Evolutionary conservation across 352 stramenopile species (phyloP), one percentile per base, ranked within the genome.

Genomic region (Pythium biforme): DNA sequence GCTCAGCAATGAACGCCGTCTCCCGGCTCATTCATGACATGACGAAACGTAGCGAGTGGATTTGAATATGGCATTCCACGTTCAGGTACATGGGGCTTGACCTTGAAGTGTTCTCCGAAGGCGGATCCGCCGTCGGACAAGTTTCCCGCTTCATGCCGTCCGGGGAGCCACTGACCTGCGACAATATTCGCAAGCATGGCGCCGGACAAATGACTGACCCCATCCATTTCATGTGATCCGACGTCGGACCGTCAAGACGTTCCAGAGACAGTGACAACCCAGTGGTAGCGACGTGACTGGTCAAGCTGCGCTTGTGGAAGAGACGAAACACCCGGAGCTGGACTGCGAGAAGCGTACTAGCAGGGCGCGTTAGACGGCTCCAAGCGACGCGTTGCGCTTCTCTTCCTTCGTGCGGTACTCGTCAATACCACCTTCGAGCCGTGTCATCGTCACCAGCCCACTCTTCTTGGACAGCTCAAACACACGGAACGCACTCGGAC

Each of bases 381-480:
- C 77, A 0, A 84, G 69, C 4, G 75, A 87, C 6, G 73, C 77
- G 55, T 73, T 79, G 14, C 64, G 72, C 20, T 64, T 68, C 49
- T 82, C 73, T 57, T 86, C 66, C 55, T 86, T 81, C 11, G 67
- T 53, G 31, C 60, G 66, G 40, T 86, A 86, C 9, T 66, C 63
- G 23, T 78, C 47, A 12, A 86, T 58, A 12, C 68, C 72, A 9
- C 37, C 29, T 1, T 68, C 59, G 25, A 86, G 64, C 1, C 54
- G 53, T 27, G 70, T 26, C 1, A 86, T 47, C 11, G 61, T 69
- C n/a, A 82, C 77, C 0, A 82, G 23, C 0, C 77, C 74, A 33
- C 77, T 80, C 70, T 68, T 76, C 53, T 86, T 86, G 47, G 52
- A 80, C 22, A 83, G 66, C 64, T 86, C 77, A 37, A 83, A 82